Evolutionary conservation across 371 early-diverging fungal species (phyloP), one percentile per base, ranked within the genome.

Genomic region (Umbelopsis sp.): DNA sequence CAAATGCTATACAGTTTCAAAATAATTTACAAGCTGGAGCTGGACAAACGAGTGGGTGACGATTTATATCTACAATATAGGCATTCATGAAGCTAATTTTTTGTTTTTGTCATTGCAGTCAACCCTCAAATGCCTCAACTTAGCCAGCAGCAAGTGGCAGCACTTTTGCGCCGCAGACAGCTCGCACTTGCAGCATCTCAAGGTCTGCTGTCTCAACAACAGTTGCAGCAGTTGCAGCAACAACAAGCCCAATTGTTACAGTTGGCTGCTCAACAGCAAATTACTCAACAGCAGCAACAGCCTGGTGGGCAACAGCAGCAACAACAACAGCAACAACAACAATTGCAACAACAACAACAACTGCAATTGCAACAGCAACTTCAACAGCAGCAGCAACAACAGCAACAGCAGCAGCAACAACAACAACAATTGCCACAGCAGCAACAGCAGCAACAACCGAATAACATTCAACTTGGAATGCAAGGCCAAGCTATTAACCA

Each of bases 1-100:
- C n/a, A 53, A 69, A 5, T 75, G 70, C 32, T 74, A 71, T 41
- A 69, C 62, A 32, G 71, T 71, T 46, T 69, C 77, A 50, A 48
- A 10, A 63, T 68, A 10, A 72, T 70, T 50, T 72, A 50, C 44
- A 74, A 74, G 66, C 62, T 69, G 3, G 44, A 72, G 69, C 51
- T 50, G 10, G 74, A 51, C 46, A 74, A 77, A 16, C 41, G 68
- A 18, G 38, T 72, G 22, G 69, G 69, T 9, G 20, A 64, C 9
- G 64, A 63, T 16, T 70, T 70, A 24, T 66, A 72, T 10, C 72
- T 72, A 20, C 67, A 65, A 22, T 65, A 3, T 6, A 52, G 69
- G 46, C 51, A 73, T 25, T 24, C 29, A 37, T 66, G 3, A 70
- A 72, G 38, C 73, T 25, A 69, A 74, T 6, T 66, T 70, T 22